Evolutionary conservation across 2,329 filamentous ascomycete genomes (phyloP).

Genomic region (Zalaria obscura): DNA sequence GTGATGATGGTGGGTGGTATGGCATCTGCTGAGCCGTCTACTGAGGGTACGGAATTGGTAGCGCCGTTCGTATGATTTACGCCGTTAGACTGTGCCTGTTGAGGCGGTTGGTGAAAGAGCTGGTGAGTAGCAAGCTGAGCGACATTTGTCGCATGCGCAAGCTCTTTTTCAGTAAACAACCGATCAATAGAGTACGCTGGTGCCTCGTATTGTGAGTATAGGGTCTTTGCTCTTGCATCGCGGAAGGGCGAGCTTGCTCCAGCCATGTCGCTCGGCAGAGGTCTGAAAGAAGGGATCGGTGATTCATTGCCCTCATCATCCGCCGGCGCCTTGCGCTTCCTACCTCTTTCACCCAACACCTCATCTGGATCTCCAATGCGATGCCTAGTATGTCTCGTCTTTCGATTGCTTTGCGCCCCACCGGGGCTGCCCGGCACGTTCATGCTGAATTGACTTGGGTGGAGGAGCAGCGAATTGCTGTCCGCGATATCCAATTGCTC

Average conservation of each 20-base stretch:
- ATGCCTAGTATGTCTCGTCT: slow-evolving; percentile 48
- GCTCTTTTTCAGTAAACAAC: slow-evolving; percentile 55
- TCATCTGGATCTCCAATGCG: slow-evolving; percentile 20
- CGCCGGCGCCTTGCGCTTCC: slow-evolving; percentile 42
- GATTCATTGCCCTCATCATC: slow-evolving; percentile 46
- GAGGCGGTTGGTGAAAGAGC: slow-evolving; percentile 38
- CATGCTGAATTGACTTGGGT: slow-evolving; percentile 53
- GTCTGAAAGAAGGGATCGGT: slow-evolving; percentile 35
- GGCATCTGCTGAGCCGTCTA: slow-evolving; percentile 16
- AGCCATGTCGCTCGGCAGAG: slow-evolving; percentile 26
- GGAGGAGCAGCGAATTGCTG: slow-evolving; percentile 49
- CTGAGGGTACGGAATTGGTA: slow-evolving; percentile 12
- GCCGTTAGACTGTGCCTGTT: slow-evolving; percentile 8
- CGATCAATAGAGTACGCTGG: slow-evolving; percentile 46
- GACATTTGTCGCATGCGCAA: slow-evolving; percentile 45
- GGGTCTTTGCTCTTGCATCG: slow-evolving; percentile 36
- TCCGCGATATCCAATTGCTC: slow-evolving; percentile 53
- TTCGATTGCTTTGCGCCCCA: slow-evolving; percentile 44
- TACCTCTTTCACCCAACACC: slow-evolving; percentile 31
- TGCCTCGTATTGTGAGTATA: slow-evolving; percentile 42
- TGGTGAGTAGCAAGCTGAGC: slow-evolving; percentile 44
- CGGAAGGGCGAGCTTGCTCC: slow-evolving; percentile 35
- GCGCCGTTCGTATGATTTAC: not conserved
- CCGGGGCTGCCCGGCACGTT: slow-evolving; percentile 50
- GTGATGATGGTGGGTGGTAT: slow-evolving; percentile 6